Conservation (phyloP, 805 yeast species). For the Kluyveromyces aestuarii region DNA sequence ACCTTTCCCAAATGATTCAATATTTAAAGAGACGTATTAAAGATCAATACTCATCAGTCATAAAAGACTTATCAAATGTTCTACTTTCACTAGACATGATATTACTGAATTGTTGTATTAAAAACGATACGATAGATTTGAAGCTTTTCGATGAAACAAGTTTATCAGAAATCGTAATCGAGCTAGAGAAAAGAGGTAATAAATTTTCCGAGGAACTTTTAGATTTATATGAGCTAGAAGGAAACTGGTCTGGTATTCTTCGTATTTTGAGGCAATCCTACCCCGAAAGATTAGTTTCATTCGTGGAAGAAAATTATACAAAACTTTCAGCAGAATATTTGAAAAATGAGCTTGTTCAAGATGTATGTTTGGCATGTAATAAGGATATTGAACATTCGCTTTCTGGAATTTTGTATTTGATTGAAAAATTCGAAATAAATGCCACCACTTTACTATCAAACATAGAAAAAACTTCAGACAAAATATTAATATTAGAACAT, state of each 20-base stretch:
- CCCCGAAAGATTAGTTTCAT: slow-evolving; percentile 3
- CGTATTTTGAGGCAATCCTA: slow-evolving; percentile 7
- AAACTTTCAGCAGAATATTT: slow-evolving; percentile 10
- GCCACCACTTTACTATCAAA: slow-evolving; percentile 10
- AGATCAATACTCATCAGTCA: not conserved
- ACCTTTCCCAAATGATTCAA: slow-evolving; percentile 6
- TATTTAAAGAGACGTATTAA: slow-evolving; percentile 4
- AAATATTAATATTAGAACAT: slow-evolving; percentile 19
- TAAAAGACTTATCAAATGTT: slow-evolving; percentile 12
- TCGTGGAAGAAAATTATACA: slow-evolving; percentile 6
- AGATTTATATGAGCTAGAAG: slow-evolving; percentile 10
- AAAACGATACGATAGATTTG: slow-evolving; percentile 6
- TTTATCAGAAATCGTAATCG: slow-evolving; percentile 11
- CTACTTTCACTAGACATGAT: slow-evolving; percentile 20
- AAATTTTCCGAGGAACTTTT: slow-evolving; percentile 6
- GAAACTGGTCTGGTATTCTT: slow-evolving; percentile 10
- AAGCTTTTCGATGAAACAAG: slow-evolving; percentile 11
- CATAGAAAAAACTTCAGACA: slow-evolving; percentile 10
- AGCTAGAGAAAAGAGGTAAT: slow-evolving; percentile 5
- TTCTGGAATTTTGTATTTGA: slow-evolving; percentile 5
- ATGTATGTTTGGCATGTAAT: slow-evolving; percentile 9
- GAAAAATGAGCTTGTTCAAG: slow-evolving; percentile 7
- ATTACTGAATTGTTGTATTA: slow-evolving; percentile 7
- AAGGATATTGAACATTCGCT: slow-evolving; percentile 3
- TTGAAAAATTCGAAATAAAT: slow-evolving; percentile 7